Evolutionary conservation across 2,329 filamentous ascomycete genomes (phyloP), one percentile per base, ranked within the genome.

Genomic region (Cryphonectria naterciae): DNA sequence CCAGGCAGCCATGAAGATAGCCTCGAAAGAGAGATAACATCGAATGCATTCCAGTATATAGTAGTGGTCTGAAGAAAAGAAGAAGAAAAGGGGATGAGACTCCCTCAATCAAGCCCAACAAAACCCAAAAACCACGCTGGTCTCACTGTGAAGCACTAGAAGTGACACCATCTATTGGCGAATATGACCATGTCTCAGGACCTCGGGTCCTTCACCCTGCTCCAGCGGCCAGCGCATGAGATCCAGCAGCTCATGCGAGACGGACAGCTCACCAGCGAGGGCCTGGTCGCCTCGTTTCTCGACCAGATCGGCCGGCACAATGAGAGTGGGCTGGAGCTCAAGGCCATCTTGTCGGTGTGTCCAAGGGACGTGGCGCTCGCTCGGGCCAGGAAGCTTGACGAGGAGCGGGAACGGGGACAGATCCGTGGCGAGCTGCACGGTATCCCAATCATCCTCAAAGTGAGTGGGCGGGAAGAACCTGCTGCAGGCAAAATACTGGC

Each of bases 391-490:
- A 73, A 75, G n/a, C 75, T 84, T 25, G 82, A 84, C 66, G 75
- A 79, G 37, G 82, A 83, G 71, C 75, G 81, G n/a, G 74, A 73
- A 41, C 75, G 74, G 43, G 80, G 80, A 22, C 77, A 76, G 64
- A 72, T 78, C 25, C 78, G 81, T 60, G 78, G 81, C 2, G 78
- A 78, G 6, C 69, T 83, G n/a, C 81, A 84, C 74, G 82, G 82
- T 7, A 81, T 83, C 65, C 81, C 82, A 0, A 78, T 83, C 62
- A 77, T 83, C 1, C 56, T 82, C 17, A 83, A 84, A 73, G 73
- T 67, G 39, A 43, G 43, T 54, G 15, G 10, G 49, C 43, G 39
- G 3, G 32, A 32, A 32, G 32, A 11, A 13, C 32, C 19, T 5
- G 22, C 35, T 22, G 10, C n/a, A 41, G n/a, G 13, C 35, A 39